Evolutionary conservation across 306 rosid species (phyloP), one percentile per base, ranked within the genome.

Genomic region (Quercus mongolica): DNA sequence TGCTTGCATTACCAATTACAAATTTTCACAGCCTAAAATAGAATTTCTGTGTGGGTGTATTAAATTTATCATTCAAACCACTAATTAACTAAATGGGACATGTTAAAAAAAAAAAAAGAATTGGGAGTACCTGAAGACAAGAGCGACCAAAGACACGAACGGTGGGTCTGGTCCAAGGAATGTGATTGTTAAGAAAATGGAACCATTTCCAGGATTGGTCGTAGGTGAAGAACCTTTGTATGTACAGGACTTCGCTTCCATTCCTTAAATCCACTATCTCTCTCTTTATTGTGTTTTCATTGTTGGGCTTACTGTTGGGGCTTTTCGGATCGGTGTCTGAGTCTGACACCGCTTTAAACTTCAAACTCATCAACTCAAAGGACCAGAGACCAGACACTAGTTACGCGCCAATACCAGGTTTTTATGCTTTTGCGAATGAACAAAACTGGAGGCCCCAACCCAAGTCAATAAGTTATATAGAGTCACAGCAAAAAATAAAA

Each of bases 161-260:
- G 81, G 92, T 91, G 73, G 99, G 99, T 82, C 96, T 75, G 76
- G 91, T 91, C 99, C 98, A 95, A 7, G 95, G 94, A 57, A 95
- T 89, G 8, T 85, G 70, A 0, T 78, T 81, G 79, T 91, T 73
- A 79, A 95, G 95, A 52, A 85, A 91, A 84, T 91, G 76, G 84
- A 92, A 92, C 90, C 91, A 92, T 2, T 74, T 76, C 99, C 97
- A 94, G 18, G 97, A 89, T 21, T 87, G 88, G 55, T 86, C 90
- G 25, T 62, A 89, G 80, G 88, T 82, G 18, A 85, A 14, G 64
- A 95, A 79, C 72, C 90, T 89, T 55, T 75, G 85, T 44, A 92
- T 76, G 79, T 87, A 84, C 0, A 95, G 81, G 78, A 95, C 86
- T 79, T 95, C 85, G 88, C 99, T 95, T 85, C 83, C 97, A 21